Evolutionary conservation across 2,329 filamentous ascomycete genomes (phyloP), one percentile per base, ranked within the genome.

Genomic region (Pseudomassariella vexata): DNA sequence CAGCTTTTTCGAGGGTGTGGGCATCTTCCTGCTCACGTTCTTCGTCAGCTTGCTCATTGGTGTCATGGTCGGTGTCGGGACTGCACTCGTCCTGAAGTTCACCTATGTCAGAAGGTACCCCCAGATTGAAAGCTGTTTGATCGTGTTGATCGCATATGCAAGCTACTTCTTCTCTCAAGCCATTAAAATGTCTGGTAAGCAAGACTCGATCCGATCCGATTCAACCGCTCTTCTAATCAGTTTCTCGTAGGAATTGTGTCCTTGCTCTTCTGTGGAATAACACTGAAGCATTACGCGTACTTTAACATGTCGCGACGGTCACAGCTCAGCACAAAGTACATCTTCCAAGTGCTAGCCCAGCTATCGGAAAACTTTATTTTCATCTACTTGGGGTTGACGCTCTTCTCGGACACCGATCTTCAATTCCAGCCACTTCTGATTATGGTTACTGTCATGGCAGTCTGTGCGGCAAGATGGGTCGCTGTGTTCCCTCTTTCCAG

Each of bases 261-360:
- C 16, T 69, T 98, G 37, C 70, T 98, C 2, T 98, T 98, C 67
- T 98, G 92, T 59, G 92, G 92, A 34, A 98, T 98, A 47, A 96
- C 92, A 9, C 69, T 98, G 42, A 98, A 98, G 62, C 92, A 98
- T 57, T 98, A 98, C 53, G 92, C 92, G 41, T 98, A 98, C 64
- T 95, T 96, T 71, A 98, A 98, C 66, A 98, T 98, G 92, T 98
- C 92, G 19, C 81, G 92, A 29, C 82, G 92, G 40, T 96, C 92
- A 2, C 92, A 98, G 57, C 79, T 98, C 41, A 95, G 92, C 11
- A 98, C 92, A 32, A 98, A 98, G 59, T 98, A 94, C 62, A 74
- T 95, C 36, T 98, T 98, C 65, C 87, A 94, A 57, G 82, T 95
- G 40, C 81, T 94, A 47, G 86, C 92, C 4, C 92, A 98, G 59